A percentile compares a stretch with the other conserved stretches of the same genome.
phyloP scores from a whole-genome alignment of 2,329 filamentous ascomycete genomes.

The Monilinia aucupariae region DNA sequence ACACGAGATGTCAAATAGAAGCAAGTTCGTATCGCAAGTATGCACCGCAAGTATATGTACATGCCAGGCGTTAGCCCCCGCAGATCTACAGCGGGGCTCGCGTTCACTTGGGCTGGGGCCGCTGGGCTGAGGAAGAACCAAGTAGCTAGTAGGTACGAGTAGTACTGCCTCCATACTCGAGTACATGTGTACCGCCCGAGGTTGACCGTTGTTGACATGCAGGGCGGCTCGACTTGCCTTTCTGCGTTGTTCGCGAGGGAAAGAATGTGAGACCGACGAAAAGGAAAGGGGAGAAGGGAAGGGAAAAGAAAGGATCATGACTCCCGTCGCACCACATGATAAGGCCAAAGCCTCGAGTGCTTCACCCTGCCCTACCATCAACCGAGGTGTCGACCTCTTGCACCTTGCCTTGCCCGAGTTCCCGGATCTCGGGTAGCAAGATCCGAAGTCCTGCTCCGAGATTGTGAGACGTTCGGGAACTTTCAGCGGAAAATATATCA shows the following conservation, averaged over 20 bases:
- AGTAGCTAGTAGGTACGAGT: too few species aligned
- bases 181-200: background rate
- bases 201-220: constrained; percentile 12
- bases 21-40: background rate
- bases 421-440: constrained; percentile 10
- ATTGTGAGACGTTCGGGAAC: constrained; percentile 11
- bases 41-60: background rate
- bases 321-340: background rate
- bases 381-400: constrained; percentile 5
- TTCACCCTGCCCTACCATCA: constrained; percentile 7
- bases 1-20: background rate
- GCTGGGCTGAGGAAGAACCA: background rate
- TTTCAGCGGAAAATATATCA: constrained; percentile 12
- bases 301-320: background rate
- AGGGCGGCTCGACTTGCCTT: constrained; percentile 1
- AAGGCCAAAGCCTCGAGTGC: background rate
- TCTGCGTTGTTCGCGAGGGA: background rate
- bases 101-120: background rate
- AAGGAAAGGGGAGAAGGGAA: background rate
- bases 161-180: too few species aligned
- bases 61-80: background rate
- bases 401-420: constrained; percentile 9
- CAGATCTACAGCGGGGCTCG: background rate
- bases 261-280: constrained; percentile 2
- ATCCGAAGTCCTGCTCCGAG: constrained; percentile 9